Conservation (phyloP, 2,329 filamentous ascomycete genomes). For the Epichloe sibirici region DNA sequence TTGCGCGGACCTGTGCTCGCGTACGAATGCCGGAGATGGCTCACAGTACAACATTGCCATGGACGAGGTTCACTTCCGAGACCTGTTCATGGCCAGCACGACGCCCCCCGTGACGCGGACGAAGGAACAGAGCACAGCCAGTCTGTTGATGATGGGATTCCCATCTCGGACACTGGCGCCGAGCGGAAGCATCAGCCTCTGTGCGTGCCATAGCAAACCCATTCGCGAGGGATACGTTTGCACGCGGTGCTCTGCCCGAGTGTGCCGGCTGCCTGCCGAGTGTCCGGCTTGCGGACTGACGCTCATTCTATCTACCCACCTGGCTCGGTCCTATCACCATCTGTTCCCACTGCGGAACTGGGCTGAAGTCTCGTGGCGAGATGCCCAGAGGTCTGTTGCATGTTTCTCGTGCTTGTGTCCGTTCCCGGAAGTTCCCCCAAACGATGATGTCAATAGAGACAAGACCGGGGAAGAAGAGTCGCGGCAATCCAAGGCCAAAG, state of each 20-base stretch:
- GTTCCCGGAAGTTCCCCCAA: conserved; percentile 47
- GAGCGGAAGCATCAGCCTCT: conserved; percentile 55
- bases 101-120: conserved; percentile 80
- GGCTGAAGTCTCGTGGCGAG: conserved; percentile 75
- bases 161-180: conserved; percentile 72
- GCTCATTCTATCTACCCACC: conserved; percentile 83
- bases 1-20: conserved; percentile 76
- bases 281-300: conserved; percentile 88
- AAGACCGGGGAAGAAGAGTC: conserved; percentile 15
- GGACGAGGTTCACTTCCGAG: conserved; percentile 64
- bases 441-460: conserved; percentile 8
- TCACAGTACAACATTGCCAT: conserved; percentile 72
- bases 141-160: conserved; percentile 94
- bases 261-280: conserved; percentile 80
- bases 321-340: conserved; percentile 88
- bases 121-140: conserved; percentile 43
- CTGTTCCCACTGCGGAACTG: conserved; percentile 84
- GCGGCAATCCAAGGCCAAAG: conserved; percentile 31
- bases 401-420: conserved; percentile 68
- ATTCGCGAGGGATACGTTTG: conserved; percentile 80
- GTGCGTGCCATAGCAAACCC: conserved; percentile 80
- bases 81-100: conserved; percentile 78
- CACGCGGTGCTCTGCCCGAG: conserved; percentile 76
- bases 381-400: conserved; percentile 47
- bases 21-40: conserved; percentile 72